phyloP scores from a whole-genome alignment of 805 yeast genomes.

The Starmerella geochares region DNA sequence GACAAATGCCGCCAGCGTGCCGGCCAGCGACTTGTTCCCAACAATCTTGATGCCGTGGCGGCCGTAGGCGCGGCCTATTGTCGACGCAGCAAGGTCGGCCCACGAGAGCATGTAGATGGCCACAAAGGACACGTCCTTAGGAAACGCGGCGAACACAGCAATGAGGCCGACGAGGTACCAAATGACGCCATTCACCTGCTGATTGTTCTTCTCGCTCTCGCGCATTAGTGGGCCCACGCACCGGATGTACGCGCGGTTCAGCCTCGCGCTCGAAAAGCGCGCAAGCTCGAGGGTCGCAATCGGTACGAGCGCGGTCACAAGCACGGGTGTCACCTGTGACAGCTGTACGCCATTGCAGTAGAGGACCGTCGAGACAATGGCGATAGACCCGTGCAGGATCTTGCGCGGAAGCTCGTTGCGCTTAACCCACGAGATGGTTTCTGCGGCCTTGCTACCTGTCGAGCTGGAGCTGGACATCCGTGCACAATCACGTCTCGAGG shows the following conservation, averaged over 20 bases:
- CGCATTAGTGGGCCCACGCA: conserved; percentile 75
- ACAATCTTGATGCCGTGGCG: conserved; percentile 69
- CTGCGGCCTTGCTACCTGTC: too few species aligned
- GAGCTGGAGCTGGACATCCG: too few species aligned
- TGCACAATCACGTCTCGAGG: too few species aligned
- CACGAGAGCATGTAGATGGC: conserved; percentile 76
- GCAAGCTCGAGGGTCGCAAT: conserved; percentile 57
- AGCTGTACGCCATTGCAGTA: conserved; percentile 55
- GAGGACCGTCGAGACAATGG: conserved; percentile 63
- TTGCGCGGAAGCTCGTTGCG: conserved; percentile 88
- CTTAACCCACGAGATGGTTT: conserved; percentile 35
- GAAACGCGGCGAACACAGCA: conserved; percentile 56
- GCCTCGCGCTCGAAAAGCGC: conserved; percentile 49
- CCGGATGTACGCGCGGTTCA: conserved; percentile 59
- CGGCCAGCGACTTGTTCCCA: conserved; percentile 74
- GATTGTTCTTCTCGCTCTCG: conserved; percentile 55
- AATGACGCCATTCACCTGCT: conserved; percentile 65
- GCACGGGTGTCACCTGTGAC: conserved; percentile 48
- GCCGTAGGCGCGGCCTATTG: conserved; percentile 81
- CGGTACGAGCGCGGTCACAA: conserved; percentile 44
- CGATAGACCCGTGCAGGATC: conserved; percentile 78
- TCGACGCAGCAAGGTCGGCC: conserved; percentile 97
- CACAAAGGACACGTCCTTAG: conserved; percentile 72
- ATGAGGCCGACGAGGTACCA: conserved; percentile 77
- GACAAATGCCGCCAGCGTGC: conserved; percentile 74